Percentiles rank a stretch among this genome's conserved stretches.
These are phyloP conservation scores for Peniophora sp. DNA, from an alignment of 1,284 basidiomycete genomes.

Conservation along the genomic window DNA sequence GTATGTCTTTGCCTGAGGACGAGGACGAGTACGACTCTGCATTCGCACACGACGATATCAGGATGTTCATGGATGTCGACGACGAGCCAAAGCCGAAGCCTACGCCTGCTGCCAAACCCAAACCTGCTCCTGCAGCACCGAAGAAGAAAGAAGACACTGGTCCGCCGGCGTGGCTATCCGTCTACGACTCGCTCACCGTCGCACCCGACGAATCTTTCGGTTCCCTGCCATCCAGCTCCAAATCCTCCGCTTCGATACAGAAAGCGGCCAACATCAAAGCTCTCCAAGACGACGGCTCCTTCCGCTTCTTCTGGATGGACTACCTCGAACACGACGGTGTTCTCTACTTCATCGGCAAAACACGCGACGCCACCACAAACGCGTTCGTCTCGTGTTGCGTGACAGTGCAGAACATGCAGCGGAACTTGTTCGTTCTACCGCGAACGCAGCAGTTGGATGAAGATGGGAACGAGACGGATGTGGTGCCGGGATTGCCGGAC, in stretches of 20 bases:
- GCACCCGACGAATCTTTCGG: slow-evolving; percentile 47
- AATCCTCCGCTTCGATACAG: slow-evolving; percentile 18
- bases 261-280: slow-evolving; percentile 44
- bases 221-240: slow-evolving; percentile 30
- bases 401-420: slow-evolving; percentile 78
- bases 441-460: slow-evolving; percentile 59
- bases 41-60: slow-evolving; percentile 54
- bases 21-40: slow-evolving; percentile 34
- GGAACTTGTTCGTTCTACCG: slow-evolving; percentile 93
- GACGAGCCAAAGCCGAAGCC: slow-evolving; percentile 17
- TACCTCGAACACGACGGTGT: slow-evolving; percentile 78
- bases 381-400: slow-evolving; percentile 85
- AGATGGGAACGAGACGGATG: slow-evolving; percentile 68
- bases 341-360: slow-evolving; percentile 83
- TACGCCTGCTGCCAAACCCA: slow-evolving; percentile 15
- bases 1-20: slow-evolving; percentile 36
- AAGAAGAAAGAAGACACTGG: slow-evolving; percentile 36
- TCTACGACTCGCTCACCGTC: slow-evolving; percentile 65
- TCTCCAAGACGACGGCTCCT: slow-evolving; percentile 72
- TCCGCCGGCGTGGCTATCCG: slow-evolving; percentile 65
- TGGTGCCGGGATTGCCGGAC: slow-evolving; percentile 59
- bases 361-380: slow-evolving; percentile 64
- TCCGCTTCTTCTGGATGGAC: slow-evolving; percentile 94
- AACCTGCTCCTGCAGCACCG: slow-evolving; percentile 11
- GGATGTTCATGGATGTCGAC: slow-evolving; percentile 41